These are phyloP conservation scores for Hyaloperonospora brassicae DNA, from an alignment of 352 stramenopile genomes.

Conservation along the genomic window DNA sequence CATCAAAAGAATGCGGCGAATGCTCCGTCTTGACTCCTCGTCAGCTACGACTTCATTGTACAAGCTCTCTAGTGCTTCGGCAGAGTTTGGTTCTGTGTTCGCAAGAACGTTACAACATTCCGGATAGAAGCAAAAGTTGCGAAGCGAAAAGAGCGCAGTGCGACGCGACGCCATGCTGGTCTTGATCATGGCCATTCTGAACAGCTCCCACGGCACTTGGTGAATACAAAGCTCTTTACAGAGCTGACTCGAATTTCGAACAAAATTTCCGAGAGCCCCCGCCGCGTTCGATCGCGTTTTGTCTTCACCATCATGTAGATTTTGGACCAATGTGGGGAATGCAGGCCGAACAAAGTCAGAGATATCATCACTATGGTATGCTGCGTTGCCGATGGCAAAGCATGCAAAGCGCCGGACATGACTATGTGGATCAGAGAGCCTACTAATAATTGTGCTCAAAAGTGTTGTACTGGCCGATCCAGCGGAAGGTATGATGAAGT, in stretches of 20 bases:
- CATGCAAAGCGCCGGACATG: constrained; percentile 88
- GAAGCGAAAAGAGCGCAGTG: constrained; percentile 88
- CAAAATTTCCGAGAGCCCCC: constrained; percentile 88
- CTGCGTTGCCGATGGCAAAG: constrained; percentile 92
- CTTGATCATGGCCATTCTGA: constrained; percentile 60
- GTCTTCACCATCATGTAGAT: constrained; percentile 71
- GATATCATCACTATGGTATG: constrained; percentile 81
- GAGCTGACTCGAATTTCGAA: constrained; percentile 82
- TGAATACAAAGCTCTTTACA: constrained; percentile 54
- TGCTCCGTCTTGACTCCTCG: constrained; percentile 61
- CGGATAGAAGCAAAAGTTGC: constrained; percentile 82
- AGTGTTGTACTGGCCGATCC: constrained; percentile 30
- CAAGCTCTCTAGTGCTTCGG: constrained; percentile 37
- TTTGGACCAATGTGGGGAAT: constrained; percentile 59
- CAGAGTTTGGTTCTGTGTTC: constrained; percentile 31
- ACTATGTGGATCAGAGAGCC: constrained; percentile 57
- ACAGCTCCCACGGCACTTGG: constrained; percentile 59
- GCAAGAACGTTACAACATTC: constrained; percentile 57
- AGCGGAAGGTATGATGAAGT: constrained; percentile 31
- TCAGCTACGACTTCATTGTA: constrained; percentile 59
- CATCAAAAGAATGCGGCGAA: constrained; percentile 56
- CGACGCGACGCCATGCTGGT: constrained; percentile 48
- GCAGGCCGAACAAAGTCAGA: constrained; percentile 60
- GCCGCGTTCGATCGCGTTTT: constrained; percentile 90
- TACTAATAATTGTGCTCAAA: constrained; percentile 49